Evolutionary conservation across 2,329 filamentous ascomycete species (phyloP).

Genomic region (Shiraia sp.): DNA sequence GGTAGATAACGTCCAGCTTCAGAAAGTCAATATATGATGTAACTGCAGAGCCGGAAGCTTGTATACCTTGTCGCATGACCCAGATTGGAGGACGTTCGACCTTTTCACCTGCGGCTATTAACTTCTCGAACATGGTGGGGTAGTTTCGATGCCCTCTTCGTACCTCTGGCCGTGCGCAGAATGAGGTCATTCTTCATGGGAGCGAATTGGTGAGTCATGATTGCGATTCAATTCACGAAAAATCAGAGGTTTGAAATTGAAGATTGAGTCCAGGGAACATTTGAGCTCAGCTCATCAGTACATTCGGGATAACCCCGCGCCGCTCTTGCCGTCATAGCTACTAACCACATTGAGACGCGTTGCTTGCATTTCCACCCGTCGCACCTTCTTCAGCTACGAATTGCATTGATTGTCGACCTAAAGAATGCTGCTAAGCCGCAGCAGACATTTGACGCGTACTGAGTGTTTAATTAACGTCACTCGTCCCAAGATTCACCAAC

Average conservation of each 20-base stretch:
- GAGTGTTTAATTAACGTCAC: not conserved
- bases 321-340: conserved; percentile 10
- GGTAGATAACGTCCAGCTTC: conserved; percentile 93
- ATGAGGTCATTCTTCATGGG: conserved; percentile 92
- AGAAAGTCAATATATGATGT: conserved; percentile 11
- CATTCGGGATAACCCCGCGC: conserved; percentile 31
- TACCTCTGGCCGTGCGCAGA: conserved; percentile 86
- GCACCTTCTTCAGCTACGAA: conserved; percentile 1
- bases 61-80: conserved; percentile 96
- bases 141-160: not conserved
- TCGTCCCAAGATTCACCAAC: not conserved
- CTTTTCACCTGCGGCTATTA: conserved; percentile 68
- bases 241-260: not conserved
- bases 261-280: conserved; percentile 12
- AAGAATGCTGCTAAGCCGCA: conserved; percentile 25
- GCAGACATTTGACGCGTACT: conserved; percentile 10
- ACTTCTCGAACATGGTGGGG: conserved; percentile 1
- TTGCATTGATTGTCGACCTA: conserved; percentile 1
- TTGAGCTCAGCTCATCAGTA: conserved; percentile 7
- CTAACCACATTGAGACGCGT: conserved; percentile 28
- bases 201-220: conserved; percentile 73
- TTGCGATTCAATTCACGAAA: conserved; percentile 30
- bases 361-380: conserved; percentile 8
- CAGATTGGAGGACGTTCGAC: conserved; percentile 94
- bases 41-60: not conserved